These are phyloP conservation scores for Capsella rubella DNA, from an alignment of 441 rosid genomes.

Conservation along the genomic window DNA sequence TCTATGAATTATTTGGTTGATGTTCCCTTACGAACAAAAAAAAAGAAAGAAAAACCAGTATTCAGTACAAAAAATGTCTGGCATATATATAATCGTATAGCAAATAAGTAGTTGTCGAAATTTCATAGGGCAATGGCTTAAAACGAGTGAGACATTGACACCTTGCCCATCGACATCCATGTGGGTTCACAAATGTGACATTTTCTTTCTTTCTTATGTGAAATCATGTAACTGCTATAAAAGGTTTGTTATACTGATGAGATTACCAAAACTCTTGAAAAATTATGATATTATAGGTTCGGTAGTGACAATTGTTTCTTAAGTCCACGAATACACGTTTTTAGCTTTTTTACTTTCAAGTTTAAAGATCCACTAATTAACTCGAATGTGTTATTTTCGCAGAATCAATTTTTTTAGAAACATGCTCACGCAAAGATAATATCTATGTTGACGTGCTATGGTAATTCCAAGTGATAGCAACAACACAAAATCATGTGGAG, in stretches of 20 bases:
- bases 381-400: background rate
- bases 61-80: conserved; percentile 34
- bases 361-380: background rate
- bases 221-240: conserved; percentile 30
- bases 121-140: conserved; percentile 29
- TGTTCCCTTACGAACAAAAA: conserved; percentile 15
- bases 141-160: conserved; percentile 34
- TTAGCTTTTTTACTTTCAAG: background rate
- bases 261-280: background rate
- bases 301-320: background rate
- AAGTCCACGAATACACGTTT: background rate
- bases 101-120: conserved; percentile 39
- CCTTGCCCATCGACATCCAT: conserved; percentile 30
- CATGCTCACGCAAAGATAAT: conserved; percentile 1
- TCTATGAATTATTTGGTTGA: conserved; percentile 21
- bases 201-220: conserved; percentile 7
- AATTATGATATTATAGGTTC: background rate
- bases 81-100: conserved; percentile 17
- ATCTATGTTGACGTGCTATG: background rate
- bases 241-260: conserved; percentile 6
- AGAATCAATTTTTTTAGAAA: background rate
- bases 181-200: conserved; percentile 30
- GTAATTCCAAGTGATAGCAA: conserved; percentile 5
- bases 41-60: background rate
- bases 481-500: conserved; percentile 12